phyloP scores from a whole-genome alignment of 2,329 filamentous ascomycete species.

The Arthrobotrys conoides region DNA sequence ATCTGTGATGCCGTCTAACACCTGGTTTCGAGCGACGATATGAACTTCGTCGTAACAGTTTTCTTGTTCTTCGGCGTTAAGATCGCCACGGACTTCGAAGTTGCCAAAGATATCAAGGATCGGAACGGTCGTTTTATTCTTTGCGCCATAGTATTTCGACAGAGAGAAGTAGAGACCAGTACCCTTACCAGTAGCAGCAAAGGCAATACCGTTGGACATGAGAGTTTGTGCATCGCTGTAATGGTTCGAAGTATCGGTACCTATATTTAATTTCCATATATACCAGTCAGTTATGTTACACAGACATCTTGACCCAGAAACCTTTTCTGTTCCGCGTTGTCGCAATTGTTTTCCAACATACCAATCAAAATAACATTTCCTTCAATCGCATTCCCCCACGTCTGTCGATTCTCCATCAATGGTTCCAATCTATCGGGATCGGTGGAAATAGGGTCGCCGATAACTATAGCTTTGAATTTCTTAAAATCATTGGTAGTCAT shows the following conservation, averaged over 20 bases:
- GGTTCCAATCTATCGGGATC: conserved; percentile 64
- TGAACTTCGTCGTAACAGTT: conserved; percentile 68
- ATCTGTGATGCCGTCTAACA: conserved; percentile 66
- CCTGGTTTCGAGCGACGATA: conserved; percentile 67
- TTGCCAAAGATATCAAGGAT: conserved; percentile 66
- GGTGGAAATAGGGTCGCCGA: conserved; percentile 67
- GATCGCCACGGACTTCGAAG: conserved; percentile 67
- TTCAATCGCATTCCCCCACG: conserved; percentile 68
- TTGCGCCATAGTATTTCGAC: conserved; percentile 68
- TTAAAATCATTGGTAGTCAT: conserved; percentile 69
- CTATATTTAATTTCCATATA: conserved; percentile 24
- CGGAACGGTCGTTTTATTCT: conserved; percentile 63
- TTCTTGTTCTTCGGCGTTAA: conserved; percentile 62
- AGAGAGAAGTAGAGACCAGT: conserved; percentile 68
- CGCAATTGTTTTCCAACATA: conserved; percentile 48
- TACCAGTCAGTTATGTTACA: neutral
- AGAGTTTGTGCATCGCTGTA: conserved; percentile 66
- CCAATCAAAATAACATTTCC: conserved; percentile 69
- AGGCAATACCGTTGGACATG: conserved; percentile 67
- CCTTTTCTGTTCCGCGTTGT: neutral
- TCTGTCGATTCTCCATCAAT: conserved; percentile 65
- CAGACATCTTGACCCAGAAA: neutral
- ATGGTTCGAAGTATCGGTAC: conserved; percentile 61
- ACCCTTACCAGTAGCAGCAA: conserved; percentile 65
- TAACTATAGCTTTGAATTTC: conserved; percentile 69